A percentile compares a stretch with the other conserved stretches of the same genome.
These are phyloP conservation scores for Magnolia changhungtana DNA, from an alignment of 164 flowering plant genomes.

Conservation along the genomic window DNA sequence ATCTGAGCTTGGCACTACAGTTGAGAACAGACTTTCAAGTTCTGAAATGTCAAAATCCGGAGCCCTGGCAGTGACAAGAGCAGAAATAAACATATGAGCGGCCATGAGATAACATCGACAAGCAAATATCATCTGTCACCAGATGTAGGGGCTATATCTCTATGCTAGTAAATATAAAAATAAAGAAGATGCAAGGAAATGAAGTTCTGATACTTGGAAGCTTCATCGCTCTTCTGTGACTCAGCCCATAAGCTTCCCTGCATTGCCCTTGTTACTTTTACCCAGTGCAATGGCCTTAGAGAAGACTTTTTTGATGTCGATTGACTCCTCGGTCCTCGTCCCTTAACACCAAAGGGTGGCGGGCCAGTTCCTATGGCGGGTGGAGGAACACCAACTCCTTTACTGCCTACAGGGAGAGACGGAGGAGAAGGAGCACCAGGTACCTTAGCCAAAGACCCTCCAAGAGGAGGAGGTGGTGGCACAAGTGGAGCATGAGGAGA, in stretches of 20 bases:
- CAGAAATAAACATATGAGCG: constrained; percentile 2
- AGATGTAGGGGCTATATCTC: background rate
- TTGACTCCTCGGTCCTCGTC: constrained; percentile 37
- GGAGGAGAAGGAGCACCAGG: constrained; percentile 23
- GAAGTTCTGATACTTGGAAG: constrained; percentile 46
- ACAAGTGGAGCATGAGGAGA: constrained; percentile 34
- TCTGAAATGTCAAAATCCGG: constrained; percentile 94
- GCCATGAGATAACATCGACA: background rate
- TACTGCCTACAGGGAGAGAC: background rate
- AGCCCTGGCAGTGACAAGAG: constrained; percentile 47
- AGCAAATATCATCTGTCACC: background rate
- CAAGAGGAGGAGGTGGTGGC: constrained; percentile 45
- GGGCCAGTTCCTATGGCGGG: constrained; percentile 13
- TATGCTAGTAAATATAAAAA: background rate
- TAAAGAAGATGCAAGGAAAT: constrained; percentile 8
- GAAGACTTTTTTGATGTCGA: constrained; percentile 31
- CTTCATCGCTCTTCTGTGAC: constrained; percentile 69
- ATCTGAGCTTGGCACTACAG: constrained; percentile 61
- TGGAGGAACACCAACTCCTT: constrained; percentile 9
- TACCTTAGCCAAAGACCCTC: constrained; percentile 5
- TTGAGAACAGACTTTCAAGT: constrained; percentile 87
- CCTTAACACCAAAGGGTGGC: constrained; percentile 42
- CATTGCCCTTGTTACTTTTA: constrained; percentile 78
- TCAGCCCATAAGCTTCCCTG: constrained; percentile 97
- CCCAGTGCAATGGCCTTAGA: constrained; percentile 89